Evolutionary conservation across 2,329 filamentous ascomycete genomes (phyloP).

Genomic region (Neonectria ditissima): DNA sequence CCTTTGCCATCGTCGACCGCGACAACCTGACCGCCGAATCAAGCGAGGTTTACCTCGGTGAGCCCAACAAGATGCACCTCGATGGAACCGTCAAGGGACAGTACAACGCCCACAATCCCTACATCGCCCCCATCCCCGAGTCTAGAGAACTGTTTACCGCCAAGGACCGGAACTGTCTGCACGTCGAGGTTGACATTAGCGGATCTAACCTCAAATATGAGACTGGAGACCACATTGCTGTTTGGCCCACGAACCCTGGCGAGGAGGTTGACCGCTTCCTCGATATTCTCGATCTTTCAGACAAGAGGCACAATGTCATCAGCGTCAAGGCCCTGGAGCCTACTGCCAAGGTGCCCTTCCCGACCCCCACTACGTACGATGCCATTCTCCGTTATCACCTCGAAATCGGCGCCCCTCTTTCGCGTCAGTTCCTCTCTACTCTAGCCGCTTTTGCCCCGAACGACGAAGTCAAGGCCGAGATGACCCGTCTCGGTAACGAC

Average conservation of each 20-base stretch:
- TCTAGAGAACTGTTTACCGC: slow-evolving; percentile 92
- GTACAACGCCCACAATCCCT: slow-evolving; percentile 96
- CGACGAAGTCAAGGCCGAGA: slow-evolving; percentile 86
- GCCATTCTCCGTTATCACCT: slow-evolving; percentile 94
- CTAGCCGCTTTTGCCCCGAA: slow-evolving; percentile 90
- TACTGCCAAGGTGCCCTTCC: slow-evolving; percentile 97
- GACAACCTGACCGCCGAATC: slow-evolving; percentile 80
- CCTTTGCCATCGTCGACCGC: slow-evolving; percentile 84
- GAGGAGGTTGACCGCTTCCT: slow-evolving; percentile 93
- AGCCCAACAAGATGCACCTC: slow-evolving; percentile 96
- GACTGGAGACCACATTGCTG: slow-evolving; percentile 95
- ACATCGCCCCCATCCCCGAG: slow-evolving; percentile 91
- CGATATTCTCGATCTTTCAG: slow-evolving; percentile 77
- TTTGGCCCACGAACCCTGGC: slow-evolving; percentile 97
- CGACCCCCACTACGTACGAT: slow-evolving; percentile 96
- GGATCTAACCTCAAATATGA: slow-evolving; percentile 93
- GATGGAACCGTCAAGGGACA: slow-evolving; percentile 86
- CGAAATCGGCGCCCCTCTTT: slow-evolving; percentile 95
- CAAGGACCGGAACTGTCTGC: slow-evolving; percentile 93
- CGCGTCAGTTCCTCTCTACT: slow-evolving; percentile 91
- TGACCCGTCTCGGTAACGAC: slow-evolving; percentile 88
- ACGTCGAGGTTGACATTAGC: slow-evolving; percentile 93
- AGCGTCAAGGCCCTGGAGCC: slow-evolving; percentile 91
- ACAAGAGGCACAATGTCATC: slow-evolving; percentile 86
- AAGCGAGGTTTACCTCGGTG: slow-evolving; percentile 89